These are phyloP conservation scores for Phlyctochytrium planicorne DNA, from an alignment of 192 early-diverging fungal genomes.

Conservation along the genomic window DNA sequence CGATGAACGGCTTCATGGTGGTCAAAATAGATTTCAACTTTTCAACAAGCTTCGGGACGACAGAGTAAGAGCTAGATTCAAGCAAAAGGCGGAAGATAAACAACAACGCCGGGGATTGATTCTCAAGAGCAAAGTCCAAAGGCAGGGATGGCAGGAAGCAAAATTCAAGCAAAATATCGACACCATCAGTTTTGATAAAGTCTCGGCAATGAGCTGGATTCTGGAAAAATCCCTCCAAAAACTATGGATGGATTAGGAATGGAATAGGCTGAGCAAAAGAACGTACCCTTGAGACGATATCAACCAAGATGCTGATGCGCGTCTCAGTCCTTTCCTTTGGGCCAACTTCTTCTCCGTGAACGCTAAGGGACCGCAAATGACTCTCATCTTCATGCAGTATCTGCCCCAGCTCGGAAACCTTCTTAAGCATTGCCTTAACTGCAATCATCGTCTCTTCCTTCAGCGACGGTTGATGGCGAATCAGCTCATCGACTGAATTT, in stretches of 20 bases:
- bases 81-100: slow-evolving; percentile 70
- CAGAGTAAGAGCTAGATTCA: slow-evolving; percentile 59
- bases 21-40: slow-evolving; percentile 50
- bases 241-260: slow-evolving; percentile 61
- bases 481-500: slow-evolving; percentile 87
- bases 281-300: slow-evolving; percentile 46
- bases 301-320: slow-evolving; percentile 52
- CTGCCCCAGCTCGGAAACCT: slow-evolving; percentile 63
- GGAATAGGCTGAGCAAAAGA: slow-evolving; percentile 22
- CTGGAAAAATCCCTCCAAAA: slow-evolving; percentile 85
- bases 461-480: slow-evolving; percentile 89
- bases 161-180: slow-evolving; percentile 61
- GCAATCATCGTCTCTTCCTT: slow-evolving; percentile 71
- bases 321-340: slow-evolving; percentile 52
- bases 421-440: slow-evolving; percentile 67
- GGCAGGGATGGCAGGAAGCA: slow-evolving; percentile 69
- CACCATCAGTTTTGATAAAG: slow-evolving; percentile 65
- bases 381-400: slow-evolving; percentile 53
- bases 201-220: slow-evolving; percentile 72
- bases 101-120: slow-evolving; percentile 63
- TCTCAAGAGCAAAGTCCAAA: slow-evolving; percentile 64
- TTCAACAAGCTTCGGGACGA: slow-evolving; percentile 53
- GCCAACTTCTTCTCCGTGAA: slow-evolving; percentile 7
- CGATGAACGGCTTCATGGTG: slow-evolving; percentile 46
- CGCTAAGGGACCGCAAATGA: background rate